phyloP scores from a whole-genome alignment of 2,329 filamentous ascomycete species.

The Penicillium crustosum region DNA sequence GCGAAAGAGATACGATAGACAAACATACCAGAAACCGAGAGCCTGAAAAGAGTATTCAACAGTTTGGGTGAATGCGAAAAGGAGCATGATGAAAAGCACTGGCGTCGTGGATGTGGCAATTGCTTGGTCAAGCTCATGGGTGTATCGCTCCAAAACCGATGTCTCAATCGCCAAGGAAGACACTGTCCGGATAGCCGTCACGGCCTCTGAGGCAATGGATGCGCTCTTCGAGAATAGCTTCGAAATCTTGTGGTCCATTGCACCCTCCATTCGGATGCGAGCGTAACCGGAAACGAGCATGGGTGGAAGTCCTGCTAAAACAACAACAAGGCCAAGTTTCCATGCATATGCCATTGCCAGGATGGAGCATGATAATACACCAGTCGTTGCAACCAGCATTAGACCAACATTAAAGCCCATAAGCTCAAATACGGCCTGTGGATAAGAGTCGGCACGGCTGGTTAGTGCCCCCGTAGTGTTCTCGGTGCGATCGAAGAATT shows the following conservation, averaged over 20 bases:
- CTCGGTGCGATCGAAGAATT: conserved; percentile 34
- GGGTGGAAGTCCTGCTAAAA: conserved; percentile 49
- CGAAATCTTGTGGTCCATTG: conserved; percentile 19
- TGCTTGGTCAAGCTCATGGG: conserved; percentile 19
- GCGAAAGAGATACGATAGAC: neutral
- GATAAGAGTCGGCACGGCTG: conserved; percentile 28
- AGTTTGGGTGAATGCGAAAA: conserved; percentile 30
- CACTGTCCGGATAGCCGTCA: conserved; percentile 49
- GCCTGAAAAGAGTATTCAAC: conserved; percentile 30
- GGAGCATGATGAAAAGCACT: conserved; percentile 28
- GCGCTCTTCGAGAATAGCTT: conserved; percentile 43
- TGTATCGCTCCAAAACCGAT: conserved; percentile 35
- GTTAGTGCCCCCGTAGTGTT: conserved; percentile 33
- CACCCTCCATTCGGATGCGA: conserved; percentile 49
- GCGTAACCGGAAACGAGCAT: conserved; percentile 50
- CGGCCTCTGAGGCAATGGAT: conserved; percentile 48
- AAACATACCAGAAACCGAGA: conserved; percentile 29
- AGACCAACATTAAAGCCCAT: conserved; percentile 52
- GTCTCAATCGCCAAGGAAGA: conserved; percentile 50
- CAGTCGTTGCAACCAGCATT: conserved; percentile 50
- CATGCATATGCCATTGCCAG: conserved; percentile 51
- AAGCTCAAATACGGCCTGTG: conserved; percentile 47
- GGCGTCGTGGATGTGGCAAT: conserved; percentile 23
- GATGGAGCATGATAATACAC: conserved; percentile 48
- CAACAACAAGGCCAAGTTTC: conserved; percentile 53